These are phyloP conservation scores for Saraca asoca DNA, from an alignment of 331 rosid species.

Conservation along the genomic window DNA sequence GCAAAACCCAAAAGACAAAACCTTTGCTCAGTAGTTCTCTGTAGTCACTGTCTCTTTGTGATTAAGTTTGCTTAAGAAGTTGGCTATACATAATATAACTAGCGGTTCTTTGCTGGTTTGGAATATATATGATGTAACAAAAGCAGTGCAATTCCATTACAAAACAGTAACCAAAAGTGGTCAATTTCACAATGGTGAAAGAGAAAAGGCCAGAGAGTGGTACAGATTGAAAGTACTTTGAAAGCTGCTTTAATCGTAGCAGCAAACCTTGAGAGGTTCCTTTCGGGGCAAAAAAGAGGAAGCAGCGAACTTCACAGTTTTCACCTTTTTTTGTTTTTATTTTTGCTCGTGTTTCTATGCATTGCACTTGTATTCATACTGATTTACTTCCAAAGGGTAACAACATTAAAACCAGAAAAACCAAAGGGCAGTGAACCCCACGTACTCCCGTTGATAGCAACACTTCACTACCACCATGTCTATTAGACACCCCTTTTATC, in stretches of 20 bases:
- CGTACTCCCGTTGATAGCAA: conserved; percentile 39
- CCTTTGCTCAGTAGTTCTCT: background rate
- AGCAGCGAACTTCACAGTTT: conserved; percentile 26
- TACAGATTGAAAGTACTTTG: conserved; percentile 31
- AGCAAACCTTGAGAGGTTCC: conserved; percentile 42
- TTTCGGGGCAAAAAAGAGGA: conserved; percentile 34
- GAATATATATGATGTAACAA: conserved; percentile 23
- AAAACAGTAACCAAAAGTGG: conserved; percentile 6
- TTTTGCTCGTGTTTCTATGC: conserved; percentile 9
- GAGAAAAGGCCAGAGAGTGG: conserved; percentile 39
- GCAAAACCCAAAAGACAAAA: too few species aligned
- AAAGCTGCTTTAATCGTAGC: conserved; percentile 46
- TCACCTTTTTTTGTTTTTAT: conserved; percentile 26
- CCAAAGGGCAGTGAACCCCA: conserved; percentile 34
- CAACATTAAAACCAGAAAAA: conserved; percentile 27
- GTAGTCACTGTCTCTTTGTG: background rate
- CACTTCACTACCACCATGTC: conserved; percentile 36
- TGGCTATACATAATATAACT: conserved; percentile 5
- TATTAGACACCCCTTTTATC: conserved; percentile 36
- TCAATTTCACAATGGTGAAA: conserved; percentile 14
- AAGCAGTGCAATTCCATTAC: background rate
- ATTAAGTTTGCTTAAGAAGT: background rate
- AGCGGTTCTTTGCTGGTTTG: background rate
- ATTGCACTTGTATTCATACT: conserved; percentile 26
- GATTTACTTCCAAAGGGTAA: conserved; percentile 39